Evolutionary conservation across 129 eudicot genomes (phyloP), one percentile per base, ranked within the genome.

Genomic region (Arctium lappa): DNA sequence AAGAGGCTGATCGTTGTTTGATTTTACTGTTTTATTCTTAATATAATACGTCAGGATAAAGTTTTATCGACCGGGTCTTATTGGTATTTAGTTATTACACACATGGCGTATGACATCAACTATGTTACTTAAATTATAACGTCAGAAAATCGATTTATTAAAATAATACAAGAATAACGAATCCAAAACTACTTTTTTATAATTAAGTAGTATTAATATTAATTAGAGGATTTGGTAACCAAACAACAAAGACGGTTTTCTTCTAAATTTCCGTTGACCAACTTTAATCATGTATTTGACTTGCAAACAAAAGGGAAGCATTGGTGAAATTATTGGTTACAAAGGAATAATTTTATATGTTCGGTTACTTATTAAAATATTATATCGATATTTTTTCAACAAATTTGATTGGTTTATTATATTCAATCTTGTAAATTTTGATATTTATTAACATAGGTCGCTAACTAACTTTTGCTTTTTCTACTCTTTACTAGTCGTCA

Each of bases 241-340:
- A 84, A 73, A 66, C 70, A 79, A 44, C 56, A 78, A 72, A 79
- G 42, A 63, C 32, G 75, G 40, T 22, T 83, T 78, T 62, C 75
- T 75, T 79, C 65, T 77, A 72, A 39, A 82, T 68, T 50, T 50
- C 29, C 56, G 77, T 34, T 78, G 53, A 84, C 83, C 83, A 3
- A 83, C 74, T 65, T 39, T 71, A 9, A 72, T 56, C 74, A 72
- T 53, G 60, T 8, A 66, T 62, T 84, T 84, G 87, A 79, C 84
- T 60, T 78, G 10, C 0, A 44, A 72, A 8, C 31, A 60, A 78
- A 18, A 34, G 38, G 27, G 6, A 42, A 16, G 1, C 6, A 38
- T 38, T 38, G 6, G 6, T 39, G 44, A 9, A 39, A 8, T 4
- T 48, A 48, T 48, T 48, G 60, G 62, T 50, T 48, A 48, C 4